Evolutionary conservation across 176 grass and related monocot species (phyloP).

Genomic region (Rhynchospora pubera): DNA sequence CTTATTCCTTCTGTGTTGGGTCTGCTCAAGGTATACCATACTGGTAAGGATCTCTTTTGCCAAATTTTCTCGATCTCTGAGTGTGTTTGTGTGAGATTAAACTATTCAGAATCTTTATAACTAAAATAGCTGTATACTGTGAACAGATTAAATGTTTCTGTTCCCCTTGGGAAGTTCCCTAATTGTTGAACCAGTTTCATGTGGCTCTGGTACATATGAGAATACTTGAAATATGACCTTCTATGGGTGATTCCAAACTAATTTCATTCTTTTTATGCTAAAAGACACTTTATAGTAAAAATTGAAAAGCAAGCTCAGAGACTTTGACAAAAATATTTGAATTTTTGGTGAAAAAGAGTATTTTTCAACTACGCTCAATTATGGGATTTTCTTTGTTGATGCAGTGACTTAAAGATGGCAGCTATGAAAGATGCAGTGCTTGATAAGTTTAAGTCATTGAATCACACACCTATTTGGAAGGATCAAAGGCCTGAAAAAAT

Average conservation of each 20-base stretch:
- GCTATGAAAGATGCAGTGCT: conserved; percentile 49
- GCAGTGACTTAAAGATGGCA: conserved; percentile 39
- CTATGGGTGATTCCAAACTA: not conserved
- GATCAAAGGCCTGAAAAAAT: conserved; percentile 63
- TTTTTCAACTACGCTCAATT: not conserved
- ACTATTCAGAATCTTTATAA: not conserved
- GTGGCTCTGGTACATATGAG: not conserved
- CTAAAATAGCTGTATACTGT: not conserved
- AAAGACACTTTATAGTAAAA: not conserved
- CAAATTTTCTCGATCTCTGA: not conserved
- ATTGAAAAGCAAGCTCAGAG: not conserved
- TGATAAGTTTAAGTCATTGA: conserved; percentile 55
- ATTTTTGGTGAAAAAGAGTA: not conserved
- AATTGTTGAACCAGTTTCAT: not conserved
- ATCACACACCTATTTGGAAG: conserved; percentile 75
- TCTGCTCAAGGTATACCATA: not conserved
- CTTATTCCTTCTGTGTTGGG: not conserved
- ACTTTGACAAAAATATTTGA: not conserved
- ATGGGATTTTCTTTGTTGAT: conserved; percentile 33
- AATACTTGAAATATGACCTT: not conserved
- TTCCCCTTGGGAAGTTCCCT: not conserved
- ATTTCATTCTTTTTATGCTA: not conserved
- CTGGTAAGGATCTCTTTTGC: not conserved
- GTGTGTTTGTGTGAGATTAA: not conserved
- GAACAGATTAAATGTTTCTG: not conserved